Evolutionary conservation across 192 early-diverging fungal species (phyloP).

Genomic region (Backusella psychrophila): DNA sequence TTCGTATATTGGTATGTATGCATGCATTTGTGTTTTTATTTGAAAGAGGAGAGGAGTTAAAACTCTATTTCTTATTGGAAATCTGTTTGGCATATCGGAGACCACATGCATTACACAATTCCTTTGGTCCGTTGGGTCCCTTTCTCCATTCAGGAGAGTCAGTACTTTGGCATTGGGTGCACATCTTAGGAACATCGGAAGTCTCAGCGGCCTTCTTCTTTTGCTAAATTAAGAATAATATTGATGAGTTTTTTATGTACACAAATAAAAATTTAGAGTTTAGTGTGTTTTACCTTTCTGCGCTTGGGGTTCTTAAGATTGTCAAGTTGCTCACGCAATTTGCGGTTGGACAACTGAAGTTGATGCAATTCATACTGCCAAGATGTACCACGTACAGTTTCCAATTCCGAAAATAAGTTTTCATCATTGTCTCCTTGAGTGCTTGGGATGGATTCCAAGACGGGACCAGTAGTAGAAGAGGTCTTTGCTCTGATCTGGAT

Average conservation of each 20-base stretch:
- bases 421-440: not conserved
- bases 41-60: not conserved
- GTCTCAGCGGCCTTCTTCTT: constrained; percentile 4
- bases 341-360: constrained; percentile 52
- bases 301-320: constrained; percentile 26
- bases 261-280: not conserved
- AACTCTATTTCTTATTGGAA: not conserved
- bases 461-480: not conserved
- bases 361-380: constrained; percentile 36
- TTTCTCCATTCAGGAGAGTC: constrained; percentile 43
- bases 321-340: constrained; percentile 55
- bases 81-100: constrained; percentile 22
- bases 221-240: not conserved
- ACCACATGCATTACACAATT: constrained; percentile 35
- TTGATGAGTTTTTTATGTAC: not conserved
- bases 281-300: constrained; percentile 13
- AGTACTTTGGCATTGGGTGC: constrained; percentile 23
- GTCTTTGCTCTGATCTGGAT: not conserved
- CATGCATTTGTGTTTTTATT: constrained; percentile 5
- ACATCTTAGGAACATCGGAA: constrained; percentile 19
- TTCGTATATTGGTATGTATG: not conserved
- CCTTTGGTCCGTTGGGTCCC: constrained; percentile 61
- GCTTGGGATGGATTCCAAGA: not conserved
- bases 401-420: constrained; percentile 28
- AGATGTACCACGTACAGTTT: constrained; percentile 19